Evolutionary conservation across 306 rosid genomes (phyloP).

Genomic region (Benincasa hispida): DNA sequence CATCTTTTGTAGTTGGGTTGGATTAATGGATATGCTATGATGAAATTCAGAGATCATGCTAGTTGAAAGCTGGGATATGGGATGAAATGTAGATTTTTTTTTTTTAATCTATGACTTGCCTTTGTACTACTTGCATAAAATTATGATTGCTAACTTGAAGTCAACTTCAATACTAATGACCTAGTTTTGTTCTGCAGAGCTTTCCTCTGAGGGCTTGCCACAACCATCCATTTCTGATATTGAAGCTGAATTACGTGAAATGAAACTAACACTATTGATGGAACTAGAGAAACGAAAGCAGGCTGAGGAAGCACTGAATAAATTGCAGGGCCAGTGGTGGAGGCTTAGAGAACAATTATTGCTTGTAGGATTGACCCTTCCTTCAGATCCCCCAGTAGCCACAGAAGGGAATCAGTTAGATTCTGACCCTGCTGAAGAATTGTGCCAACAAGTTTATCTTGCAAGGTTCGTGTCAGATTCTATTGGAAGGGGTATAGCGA

Average conservation of each 20-base stretch:
- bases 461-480: conserved; percentile 68
- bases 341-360: conserved; percentile 50
- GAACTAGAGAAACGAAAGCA: conserved; percentile 84
- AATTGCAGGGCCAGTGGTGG: conserved; percentile 58
- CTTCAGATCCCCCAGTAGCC: conserved; percentile 31
- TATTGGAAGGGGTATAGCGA: conserved; percentile 67
- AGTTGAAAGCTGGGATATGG: not conserved
- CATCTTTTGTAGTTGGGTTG: not conserved
- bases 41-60: not conserved
- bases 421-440: conserved; percentile 49
- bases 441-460: conserved; percentile 65
- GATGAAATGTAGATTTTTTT: not conserved
- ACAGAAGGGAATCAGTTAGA: conserved; percentile 29
- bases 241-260: conserved; percentile 63
- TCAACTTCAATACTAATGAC: conserved; percentile 1
- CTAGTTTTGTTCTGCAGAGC: conserved; percentile 33
- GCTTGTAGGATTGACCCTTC: conserved; percentile 53
- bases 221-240: conserved; percentile 22
- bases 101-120: not conserved
- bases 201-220: conserved; percentile 47
- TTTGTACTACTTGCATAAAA: not conserved
- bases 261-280: conserved; percentile 52
- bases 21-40: not conserved
- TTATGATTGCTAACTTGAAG: not conserved
- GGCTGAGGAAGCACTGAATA: conserved; percentile 61